Percentiles rank a stretch among this genome's conserved stretches.
These are phyloP conservation scores for Scheffersomyces titani DNA, from an alignment of 1,139 yeast genomes.

Conservation along the genomic window DNA sequence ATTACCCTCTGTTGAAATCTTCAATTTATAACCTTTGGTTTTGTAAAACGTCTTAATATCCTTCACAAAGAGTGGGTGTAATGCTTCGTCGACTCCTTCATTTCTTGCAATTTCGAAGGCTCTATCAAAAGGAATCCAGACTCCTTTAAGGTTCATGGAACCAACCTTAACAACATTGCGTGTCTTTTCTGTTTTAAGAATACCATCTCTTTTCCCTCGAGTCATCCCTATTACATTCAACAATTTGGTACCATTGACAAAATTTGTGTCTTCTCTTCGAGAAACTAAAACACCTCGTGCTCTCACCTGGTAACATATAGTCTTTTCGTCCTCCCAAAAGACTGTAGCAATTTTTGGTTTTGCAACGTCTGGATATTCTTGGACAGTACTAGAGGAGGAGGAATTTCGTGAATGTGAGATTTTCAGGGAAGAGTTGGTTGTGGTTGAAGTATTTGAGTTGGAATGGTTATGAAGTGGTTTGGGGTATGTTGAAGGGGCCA, in stretches of 20 bases:
- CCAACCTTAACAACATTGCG: slow-evolving; percentile 53
- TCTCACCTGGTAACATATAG: slow-evolving; percentile 52
- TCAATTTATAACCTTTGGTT: slow-evolving; percentile 25
- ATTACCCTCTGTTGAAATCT: not conserved
- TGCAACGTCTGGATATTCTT: slow-evolving; percentile 10
- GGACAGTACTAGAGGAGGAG: slow-evolving; percentile 3
- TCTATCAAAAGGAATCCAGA: slow-evolving; percentile 58
- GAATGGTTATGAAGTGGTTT: not conserved
- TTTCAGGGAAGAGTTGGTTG: not conserved
- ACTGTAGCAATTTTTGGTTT: slow-evolving; percentile 48
- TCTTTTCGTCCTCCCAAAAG: slow-evolving; percentile 50
- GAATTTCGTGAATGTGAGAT: slow-evolving; percentile 8
- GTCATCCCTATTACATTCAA: slow-evolving; percentile 60
- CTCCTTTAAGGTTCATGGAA: slow-evolving; percentile 56
- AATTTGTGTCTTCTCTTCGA: slow-evolving; percentile 53
- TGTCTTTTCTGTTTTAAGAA: slow-evolving; percentile 48
- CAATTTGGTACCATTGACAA: slow-evolving; percentile 56
- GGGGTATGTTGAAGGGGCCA: slow-evolving; percentile 1
- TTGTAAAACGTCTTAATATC: slow-evolving; percentile 39
- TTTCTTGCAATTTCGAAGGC: slow-evolving; percentile 54
- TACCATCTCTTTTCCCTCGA: slow-evolving; percentile 58
- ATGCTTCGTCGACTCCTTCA: slow-evolving; percentile 40
- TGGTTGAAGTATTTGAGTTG: not conserved
- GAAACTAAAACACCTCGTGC: slow-evolving; percentile 48
- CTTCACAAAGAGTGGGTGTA: slow-evolving; percentile 49